Base-by-base conservation (phyloP, 257 asterid species). In the Penstemon barbatus region DNA sequence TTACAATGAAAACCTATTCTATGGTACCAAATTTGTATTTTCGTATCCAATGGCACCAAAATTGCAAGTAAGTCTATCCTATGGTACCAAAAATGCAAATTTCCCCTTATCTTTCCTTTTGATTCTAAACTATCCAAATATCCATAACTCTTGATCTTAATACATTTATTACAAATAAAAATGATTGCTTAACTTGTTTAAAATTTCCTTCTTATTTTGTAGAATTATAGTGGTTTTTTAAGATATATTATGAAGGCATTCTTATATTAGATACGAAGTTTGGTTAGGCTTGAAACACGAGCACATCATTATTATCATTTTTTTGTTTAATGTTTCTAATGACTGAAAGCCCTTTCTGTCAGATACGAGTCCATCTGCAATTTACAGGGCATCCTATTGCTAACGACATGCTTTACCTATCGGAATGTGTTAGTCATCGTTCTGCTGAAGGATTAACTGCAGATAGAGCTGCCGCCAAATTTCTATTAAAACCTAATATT, bases 341-440 rank as follows among this genome's bases (percentile, higher is more conserved):
- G 61, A 51, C 63, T 57, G 69, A 54, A 63, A 51, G 48, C 56
- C 71, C 25, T 71, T 50, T 78, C 15, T 66, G 77, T 73, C 92
- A 94, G 99, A 94, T 94, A 78, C 95, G 99, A 15, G 99, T 91
- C 57, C 97, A 94, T 74, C 82, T 94, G 82, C 92, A 86, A 80
- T 77, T 72, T 78, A 57, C 84, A 54, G 97, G 99, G 68, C 86
- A 94, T 79, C 97, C 99, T 5, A 91, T 94, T 75, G 97, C 97
- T 48, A 94, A 94, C 74, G 99, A 94, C 85, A 67, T 69, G 81
- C 96, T 89, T 71, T 94, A 94, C 85, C 84, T 75, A 46, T 84
- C 85, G 51, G 84, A 75, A 68, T 60, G 44, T 48, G 78, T 86
- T 56, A 71, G 81, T 52, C 62, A 38, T 69, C 83, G 81, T 49